Percentiles rank a stretch among this genome's conserved stretches.
phyloP scores from a whole-genome alignment of 139 green algal species.

The Picochlorum sp. region DNA sequence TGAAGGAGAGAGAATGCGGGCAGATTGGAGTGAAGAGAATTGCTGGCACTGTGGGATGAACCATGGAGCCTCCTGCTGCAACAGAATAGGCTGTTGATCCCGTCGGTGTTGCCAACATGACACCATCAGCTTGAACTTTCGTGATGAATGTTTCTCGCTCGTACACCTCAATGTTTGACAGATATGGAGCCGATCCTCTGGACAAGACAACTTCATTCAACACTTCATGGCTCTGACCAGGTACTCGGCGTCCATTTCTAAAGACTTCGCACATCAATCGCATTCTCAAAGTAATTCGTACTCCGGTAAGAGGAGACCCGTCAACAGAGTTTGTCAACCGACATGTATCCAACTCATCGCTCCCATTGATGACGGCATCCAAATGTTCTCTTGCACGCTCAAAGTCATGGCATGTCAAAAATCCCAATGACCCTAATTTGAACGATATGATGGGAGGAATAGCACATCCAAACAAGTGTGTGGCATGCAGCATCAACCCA shows the following conservation, averaged over 20 bases:
- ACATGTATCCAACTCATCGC: slow-evolving; percentile 28
- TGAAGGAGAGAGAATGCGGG: slow-evolving; percentile 93
- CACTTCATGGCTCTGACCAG: slow-evolving; percentile 46
- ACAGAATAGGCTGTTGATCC: slow-evolving; percentile 93
- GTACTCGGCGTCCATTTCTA: slow-evolving; percentile 15
- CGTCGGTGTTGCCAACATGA: slow-evolving; percentile 93
- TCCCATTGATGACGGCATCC: slow-evolving; percentile 68
- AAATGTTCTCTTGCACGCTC: slow-evolving; percentile 64
- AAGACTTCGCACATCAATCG: slow-evolving; percentile 74
- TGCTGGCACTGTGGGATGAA: slow-evolving; percentile 81
- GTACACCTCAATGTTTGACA: slow-evolving; percentile 92
- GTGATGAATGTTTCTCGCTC: slow-evolving; percentile 75
- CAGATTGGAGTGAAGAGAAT: slow-evolving; percentile 94
- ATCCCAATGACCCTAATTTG: slow-evolving; percentile 93
- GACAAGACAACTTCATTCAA: slow-evolving; percentile 97
- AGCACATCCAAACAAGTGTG: slow-evolving; percentile 60
- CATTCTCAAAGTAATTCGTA: slow-evolving; percentile 96
- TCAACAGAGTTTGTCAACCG: slow-evolving; percentile 1
- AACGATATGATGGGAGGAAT: slow-evolving; percentile 76
- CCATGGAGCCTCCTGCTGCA: slow-evolving; percentile 83
- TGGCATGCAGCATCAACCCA: slow-evolving; percentile 90
- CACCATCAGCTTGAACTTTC: slow-evolving; percentile 82
- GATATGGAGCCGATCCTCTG: slow-evolving; percentile 70
- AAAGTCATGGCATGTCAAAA: slow-evolving; percentile 87
- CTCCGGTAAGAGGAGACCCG: slow-evolving; percentile 38